phyloP scores from a whole-genome alignment of 306 rosid genomes.

The Spatholobus suberectus region DNA sequence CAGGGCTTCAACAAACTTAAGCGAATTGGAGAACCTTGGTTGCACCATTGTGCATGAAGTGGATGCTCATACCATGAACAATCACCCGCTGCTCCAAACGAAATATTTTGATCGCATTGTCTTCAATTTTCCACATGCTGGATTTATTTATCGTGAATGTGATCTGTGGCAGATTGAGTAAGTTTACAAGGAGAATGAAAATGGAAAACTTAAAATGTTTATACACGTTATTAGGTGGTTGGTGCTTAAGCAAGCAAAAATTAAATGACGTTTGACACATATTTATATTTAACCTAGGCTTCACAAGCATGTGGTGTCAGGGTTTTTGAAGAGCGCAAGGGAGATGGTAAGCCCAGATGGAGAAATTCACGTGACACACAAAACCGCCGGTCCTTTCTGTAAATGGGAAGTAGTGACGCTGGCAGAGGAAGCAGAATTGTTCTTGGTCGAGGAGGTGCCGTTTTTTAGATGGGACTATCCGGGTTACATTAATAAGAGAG shows the following conservation, averaged over 20 bases:
- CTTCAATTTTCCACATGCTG: constrained; percentile 57
- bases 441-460: neutral
- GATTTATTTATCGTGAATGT: neutral
- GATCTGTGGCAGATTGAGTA: neutral
- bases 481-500: constrained; percentile 38
- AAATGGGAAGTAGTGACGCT: constrained; percentile 43
- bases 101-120: constrained; percentile 43
- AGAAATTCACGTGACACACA: constrained; percentile 59
- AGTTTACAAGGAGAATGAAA: neutral
- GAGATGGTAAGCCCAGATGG: constrained; percentile 38
- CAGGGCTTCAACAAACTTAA: neutral
- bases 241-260: too few species aligned
- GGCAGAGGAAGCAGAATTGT: constrained; percentile 33
- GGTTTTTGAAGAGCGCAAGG: constrained; percentile 41
- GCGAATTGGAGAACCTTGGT: constrained; percentile 11
- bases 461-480: constrained; percentile 16
- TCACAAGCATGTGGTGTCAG: constrained; percentile 37
- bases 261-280: too few species aligned
- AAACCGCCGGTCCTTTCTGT: constrained; percentile 31
- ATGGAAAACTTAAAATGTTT: neutral
- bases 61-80: constrained; percentile 37
- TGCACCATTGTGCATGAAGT: constrained; percentile 46
- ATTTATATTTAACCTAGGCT: constrained; percentile 20
- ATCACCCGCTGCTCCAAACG: neutral
- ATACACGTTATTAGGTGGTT: neutral